phyloP scores from a whole-genome alignment of 176 grass and related monocot genomes.

The Bolboschoenus planiculmis region DNA sequence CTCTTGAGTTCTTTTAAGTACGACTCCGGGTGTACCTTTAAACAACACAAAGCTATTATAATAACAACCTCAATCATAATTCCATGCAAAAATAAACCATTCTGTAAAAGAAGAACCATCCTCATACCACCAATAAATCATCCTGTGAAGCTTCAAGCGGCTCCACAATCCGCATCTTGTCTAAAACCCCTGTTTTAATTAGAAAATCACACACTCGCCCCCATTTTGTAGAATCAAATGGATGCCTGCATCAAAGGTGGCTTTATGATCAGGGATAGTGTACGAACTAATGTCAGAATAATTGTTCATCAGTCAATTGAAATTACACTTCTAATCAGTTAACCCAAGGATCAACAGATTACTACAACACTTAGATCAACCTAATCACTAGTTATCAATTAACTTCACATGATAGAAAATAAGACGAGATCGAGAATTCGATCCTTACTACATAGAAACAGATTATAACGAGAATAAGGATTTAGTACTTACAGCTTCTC shows the following conservation, averaged over 20 bases:
- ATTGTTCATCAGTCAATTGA: background rate
- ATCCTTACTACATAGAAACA: background rate
- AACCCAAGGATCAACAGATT: background rate
- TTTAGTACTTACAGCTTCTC: slow-evolving; percentile 72
- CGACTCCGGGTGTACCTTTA: slow-evolving; percentile 65
- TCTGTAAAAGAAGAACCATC: background rate
- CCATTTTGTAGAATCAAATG: slow-evolving; percentile 98
- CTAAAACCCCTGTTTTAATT: slow-evolving; percentile 55
- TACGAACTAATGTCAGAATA: background rate
- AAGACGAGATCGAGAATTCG: background rate
- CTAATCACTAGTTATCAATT: background rate
- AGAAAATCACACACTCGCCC: slow-evolving; percentile 63
- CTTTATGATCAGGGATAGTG: background rate
- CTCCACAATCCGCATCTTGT: slow-evolving; percentile 50
- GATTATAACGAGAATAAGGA: background rate
- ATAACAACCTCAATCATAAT: background rate
- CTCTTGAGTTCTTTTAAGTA: slow-evolving; percentile 66
- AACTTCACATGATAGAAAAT: background rate
- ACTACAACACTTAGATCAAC: background rate
- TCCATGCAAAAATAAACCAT: background rate
- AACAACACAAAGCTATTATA: background rate
- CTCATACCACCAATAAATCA: slow-evolving; percentile 75
- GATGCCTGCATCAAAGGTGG: slow-evolving; percentile 43
- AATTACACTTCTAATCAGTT: background rate
- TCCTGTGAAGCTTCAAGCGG: slow-evolving; percentile 78